phyloP scores from a whole-genome alignment of 352 stramenopile genomes.

The Phytophthora pinifolia region DNA sequence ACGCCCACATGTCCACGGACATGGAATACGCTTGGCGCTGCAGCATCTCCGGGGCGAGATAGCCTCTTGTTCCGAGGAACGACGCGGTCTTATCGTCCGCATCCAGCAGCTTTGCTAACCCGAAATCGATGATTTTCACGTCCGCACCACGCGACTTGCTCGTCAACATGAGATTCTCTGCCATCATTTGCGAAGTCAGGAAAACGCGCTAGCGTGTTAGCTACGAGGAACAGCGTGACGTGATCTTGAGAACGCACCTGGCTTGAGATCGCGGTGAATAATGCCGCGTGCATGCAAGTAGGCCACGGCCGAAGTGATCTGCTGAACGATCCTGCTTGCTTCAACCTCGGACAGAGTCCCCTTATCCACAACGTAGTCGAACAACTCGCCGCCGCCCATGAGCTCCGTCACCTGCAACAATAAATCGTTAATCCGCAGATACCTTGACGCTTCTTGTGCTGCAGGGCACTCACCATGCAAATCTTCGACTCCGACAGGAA shows the following conservation, averaged over 20 bases:
- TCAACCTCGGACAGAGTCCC: slow-evolving; percentile 88
- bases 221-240: too few relatives aligned
- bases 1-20: slow-evolving; percentile 96
- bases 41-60: slow-evolving; percentile 98
- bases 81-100: slow-evolving; percentile 80
- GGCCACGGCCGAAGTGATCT: slow-evolving; percentile 88
- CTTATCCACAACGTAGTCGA: slow-evolving; percentile 92
- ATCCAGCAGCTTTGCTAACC: slow-evolving; percentile 93
- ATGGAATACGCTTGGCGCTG: slow-evolving; percentile 97
- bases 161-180: slow-evolving; percentile 86
- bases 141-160: slow-evolving; percentile 74
- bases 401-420: slow-evolving; percentile 80
- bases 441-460: too few relatives aligned
- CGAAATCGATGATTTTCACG: slow-evolving; percentile 99
- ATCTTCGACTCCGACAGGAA: slow-evolving; percentile 86
- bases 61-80: slow-evolving; percentile 90
- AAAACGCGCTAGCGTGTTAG: too few relatives aligned
- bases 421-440: slow-evolving; percentile 9
- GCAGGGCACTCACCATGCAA: slow-evolving; percentile 80
- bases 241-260: slow-evolving; percentile 35
- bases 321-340: slow-evolving; percentile 83
- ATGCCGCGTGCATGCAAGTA: slow-evolving; percentile 90
- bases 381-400: slow-evolving; percentile 87
- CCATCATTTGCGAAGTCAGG: neutral
- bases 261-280: slow-evolving; percentile 90